A percentile compares a stretch with the other conserved stretches of the same genome.
Conservation (phyloP, 352 stramenopile species). For the Phytophthora aleatoria region DNA sequence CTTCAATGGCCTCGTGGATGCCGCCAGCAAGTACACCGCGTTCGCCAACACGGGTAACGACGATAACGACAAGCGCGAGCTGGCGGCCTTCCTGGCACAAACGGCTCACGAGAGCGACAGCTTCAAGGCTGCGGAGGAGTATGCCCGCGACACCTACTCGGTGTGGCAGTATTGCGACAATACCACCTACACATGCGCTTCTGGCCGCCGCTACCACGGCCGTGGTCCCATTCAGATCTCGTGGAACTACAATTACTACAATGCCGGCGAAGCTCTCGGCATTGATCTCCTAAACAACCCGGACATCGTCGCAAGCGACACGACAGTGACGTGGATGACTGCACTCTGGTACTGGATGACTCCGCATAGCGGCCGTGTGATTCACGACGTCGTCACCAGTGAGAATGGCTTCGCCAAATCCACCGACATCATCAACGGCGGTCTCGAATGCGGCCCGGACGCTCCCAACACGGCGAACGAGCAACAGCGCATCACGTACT, state of each 20-base stretch:
- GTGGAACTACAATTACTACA: constrained; percentile 69
- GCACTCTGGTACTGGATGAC: constrained; percentile 62
- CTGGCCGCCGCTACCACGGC: constrained; percentile 48
- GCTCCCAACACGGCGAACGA: constrained; percentile 43
- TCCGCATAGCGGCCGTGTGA: constrained; percentile 38
- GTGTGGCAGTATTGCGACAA: constrained; percentile 54
- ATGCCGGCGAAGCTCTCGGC: constrained; percentile 37
- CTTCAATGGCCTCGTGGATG: constrained; percentile 44
- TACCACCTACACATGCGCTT: constrained; percentile 33
- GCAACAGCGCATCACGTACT: constrained; percentile 40
- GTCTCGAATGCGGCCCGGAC: constrained; percentile 42
- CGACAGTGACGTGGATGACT: constrained; percentile 46
- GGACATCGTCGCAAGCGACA: constrained; percentile 43
- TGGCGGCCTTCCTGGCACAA: constrained; percentile 53
- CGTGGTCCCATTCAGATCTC: constrained; percentile 52
- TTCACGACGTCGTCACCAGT: constrained; percentile 45
- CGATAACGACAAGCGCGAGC: constrained; percentile 39
- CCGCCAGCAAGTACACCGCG: constrained; percentile 42
- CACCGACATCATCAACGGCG: constrained; percentile 59
- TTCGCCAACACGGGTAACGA: constrained; percentile 56
- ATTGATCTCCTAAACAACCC: constrained; percentile 47
- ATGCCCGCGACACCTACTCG: constrained; percentile 39
- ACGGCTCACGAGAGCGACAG: constrained; percentile 48
- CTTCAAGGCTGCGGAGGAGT: constrained; percentile 49
- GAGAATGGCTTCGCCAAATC: constrained; percentile 44